Evolutionary conservation across 1,284 basidiomycete genomes (phyloP).

Genomic region (Fomitopsis betulina): DNA sequence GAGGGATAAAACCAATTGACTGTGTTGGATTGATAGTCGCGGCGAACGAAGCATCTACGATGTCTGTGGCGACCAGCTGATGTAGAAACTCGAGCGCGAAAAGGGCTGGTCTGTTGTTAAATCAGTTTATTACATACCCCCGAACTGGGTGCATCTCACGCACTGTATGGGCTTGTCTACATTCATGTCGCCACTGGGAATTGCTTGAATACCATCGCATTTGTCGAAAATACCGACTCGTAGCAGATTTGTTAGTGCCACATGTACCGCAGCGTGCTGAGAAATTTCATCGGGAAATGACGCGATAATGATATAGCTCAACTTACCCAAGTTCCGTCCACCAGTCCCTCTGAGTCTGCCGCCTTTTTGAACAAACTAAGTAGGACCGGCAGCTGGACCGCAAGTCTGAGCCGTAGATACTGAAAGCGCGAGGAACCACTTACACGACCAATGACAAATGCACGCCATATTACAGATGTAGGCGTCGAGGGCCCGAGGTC

Average conservation of each 20-base stretch:
- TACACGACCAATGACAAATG: conserved; percentile 71
- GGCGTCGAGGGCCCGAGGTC: conserved; percentile 25
- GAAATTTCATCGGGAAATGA: conserved; percentile 1
- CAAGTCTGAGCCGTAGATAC: background rate
- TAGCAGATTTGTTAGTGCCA: conserved; percentile 44
- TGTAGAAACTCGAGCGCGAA: conserved; percentile 57
- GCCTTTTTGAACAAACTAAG: conserved; percentile 49
- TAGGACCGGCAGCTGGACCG: conserved; percentile 53
- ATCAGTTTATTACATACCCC: background rate
- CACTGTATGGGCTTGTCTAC: conserved; percentile 11
- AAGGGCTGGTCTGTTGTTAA: conserved; percentile 33
- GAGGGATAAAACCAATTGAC: conserved; percentile 41
- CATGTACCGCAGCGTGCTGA: conserved; percentile 54
- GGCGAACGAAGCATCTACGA: conserved; percentile 52
- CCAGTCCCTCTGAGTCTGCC: conserved; percentile 45
- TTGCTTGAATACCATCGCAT: conserved; percentile 17
- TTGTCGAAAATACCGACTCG: conserved; percentile 44
- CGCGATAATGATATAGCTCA: background rate
- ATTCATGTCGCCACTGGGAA: conserved; percentile 9
- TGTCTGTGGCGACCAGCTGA: conserved; percentile 45
- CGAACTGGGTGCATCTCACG: background rate
- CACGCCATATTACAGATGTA: conserved; percentile 53
- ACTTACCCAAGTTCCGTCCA: conserved; percentile 55
- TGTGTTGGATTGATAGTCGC: conserved; percentile 46
- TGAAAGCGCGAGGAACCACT: background rate